Percentiles rank a stretch among this genome's conserved stretches.
Evolutionary conservation across 2,329 filamentous ascomycete genomes (phyloP).

Genomic region (Neonectria hederae): DNA sequence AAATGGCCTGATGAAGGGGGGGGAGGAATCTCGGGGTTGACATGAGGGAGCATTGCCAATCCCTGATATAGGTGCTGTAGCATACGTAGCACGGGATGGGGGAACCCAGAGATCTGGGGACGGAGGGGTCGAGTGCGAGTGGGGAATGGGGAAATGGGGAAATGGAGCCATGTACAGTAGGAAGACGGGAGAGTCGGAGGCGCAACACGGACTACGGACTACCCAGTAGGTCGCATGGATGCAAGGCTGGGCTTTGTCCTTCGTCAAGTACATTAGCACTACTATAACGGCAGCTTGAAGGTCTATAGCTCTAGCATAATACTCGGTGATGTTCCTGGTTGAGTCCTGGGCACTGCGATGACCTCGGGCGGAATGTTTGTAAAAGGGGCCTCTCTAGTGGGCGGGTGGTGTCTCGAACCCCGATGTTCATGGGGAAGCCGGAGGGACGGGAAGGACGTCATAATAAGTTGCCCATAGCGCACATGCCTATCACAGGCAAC

Average conservation of each 20-base stretch:
- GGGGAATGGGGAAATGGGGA: conserved; percentile 35
- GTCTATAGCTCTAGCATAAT: not conserved
- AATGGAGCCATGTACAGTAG: conserved; percentile 25
- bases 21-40: conserved; percentile 11
- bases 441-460: conserved; percentile 4
- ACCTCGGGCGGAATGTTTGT: too few species aligned
- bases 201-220: not conserved
- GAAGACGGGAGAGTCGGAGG: conserved; percentile 10
- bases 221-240: conserved; percentile 2
- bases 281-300: not conserved
- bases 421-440: not conserved
- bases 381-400: not conserved
- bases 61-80: not conserved
- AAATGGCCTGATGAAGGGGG: conserved; percentile 12
- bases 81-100: conserved; percentile 3
- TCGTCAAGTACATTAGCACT: not conserved
- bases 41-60: conserved; percentile 24
- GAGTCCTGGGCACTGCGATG: not conserved
- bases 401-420: not conserved
- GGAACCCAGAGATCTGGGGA: conserved; percentile 16
- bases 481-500: not conserved
- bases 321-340: not conserved
- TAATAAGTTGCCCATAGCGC: not conserved
- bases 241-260: conserved; percentile 1
- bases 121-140: conserved; percentile 24